Percentiles rank a stretch among this genome's conserved stretches.
Evolutionary conservation across 208 protist genomes (phyloP).

Genomic region (Acanthamoeba lenticulata): DNA sequence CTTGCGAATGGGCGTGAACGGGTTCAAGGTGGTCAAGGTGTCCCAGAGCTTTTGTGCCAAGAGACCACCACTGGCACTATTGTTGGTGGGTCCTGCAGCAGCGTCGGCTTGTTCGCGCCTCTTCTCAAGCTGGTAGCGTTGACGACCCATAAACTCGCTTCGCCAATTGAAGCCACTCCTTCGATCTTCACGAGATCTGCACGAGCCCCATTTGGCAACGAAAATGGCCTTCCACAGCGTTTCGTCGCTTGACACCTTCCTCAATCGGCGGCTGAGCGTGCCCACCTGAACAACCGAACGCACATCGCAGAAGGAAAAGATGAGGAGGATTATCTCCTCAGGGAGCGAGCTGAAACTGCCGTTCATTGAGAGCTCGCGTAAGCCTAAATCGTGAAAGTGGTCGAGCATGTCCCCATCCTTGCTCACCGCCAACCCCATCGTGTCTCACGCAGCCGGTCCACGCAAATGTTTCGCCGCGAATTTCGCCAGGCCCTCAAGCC

Average conservation of each 20-base stretch:
- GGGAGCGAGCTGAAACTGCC: neutral
- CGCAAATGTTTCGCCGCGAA: too few relatives aligned
- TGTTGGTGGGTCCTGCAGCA: neutral
- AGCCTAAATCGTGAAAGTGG: neutral
- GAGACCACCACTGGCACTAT: neutral
- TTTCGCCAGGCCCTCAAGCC: too few relatives aligned
- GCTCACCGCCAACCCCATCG: neutral
- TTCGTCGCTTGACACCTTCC: neutral
- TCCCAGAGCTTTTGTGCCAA: neutral
- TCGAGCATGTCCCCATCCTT: slow-evolving; percentile 4
- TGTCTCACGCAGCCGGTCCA: too few relatives aligned
- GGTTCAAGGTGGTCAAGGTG: neutral
- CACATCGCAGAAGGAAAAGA: slow-evolving; percentile 1
- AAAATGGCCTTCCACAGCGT: neutral
- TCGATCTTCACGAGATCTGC: neutral
- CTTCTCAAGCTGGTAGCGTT: neutral
- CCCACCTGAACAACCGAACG: neutral
- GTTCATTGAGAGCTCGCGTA: neutral
- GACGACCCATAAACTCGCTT: neutral
- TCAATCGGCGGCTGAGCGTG: neutral
- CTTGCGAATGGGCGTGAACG: neutral
- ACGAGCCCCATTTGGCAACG: neutral
- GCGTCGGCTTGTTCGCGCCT: neutral
- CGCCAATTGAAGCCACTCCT: neutral
- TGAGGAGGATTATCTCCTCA: slow-evolving; percentile 29